Percentiles rank a stretch among this genome's conserved stretches.
Conservation (phyloP, 176 grass and related monocot species). For the Zoysia japonica region DNA sequence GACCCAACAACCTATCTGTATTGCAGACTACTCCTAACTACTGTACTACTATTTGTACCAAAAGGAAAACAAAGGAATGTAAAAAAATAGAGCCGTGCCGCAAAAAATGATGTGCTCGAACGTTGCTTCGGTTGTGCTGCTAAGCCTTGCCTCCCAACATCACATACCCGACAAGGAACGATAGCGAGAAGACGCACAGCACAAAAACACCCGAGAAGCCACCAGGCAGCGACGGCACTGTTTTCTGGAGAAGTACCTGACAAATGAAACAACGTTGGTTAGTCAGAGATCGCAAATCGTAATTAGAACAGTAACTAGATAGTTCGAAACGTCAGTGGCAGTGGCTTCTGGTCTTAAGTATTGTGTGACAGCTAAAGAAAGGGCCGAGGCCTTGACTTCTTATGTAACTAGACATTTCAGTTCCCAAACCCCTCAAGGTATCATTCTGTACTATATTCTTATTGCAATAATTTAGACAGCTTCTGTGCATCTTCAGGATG, state of each 20-base stretch:
- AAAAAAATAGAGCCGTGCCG: background rate
- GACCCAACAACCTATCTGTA: background rate
- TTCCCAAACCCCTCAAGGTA: background rate
- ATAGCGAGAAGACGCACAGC: slow-evolving; percentile 47
- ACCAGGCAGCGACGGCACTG: slow-evolving; percentile 5
- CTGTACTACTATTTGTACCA: slow-evolving; percentile 6
- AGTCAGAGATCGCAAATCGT: slow-evolving; percentile 24
- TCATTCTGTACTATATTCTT: background rate
- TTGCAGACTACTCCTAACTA: slow-evolving; percentile 8
- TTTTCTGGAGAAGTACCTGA: slow-evolving; percentile 51
- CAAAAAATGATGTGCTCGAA: background rate
- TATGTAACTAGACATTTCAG: background rate
- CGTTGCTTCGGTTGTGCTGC: background rate
- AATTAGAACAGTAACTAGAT: background rate
- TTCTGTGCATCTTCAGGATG: background rate
- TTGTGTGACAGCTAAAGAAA: background rate
- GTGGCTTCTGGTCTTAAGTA: background rate
- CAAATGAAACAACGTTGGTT: slow-evolving; percentile 14
- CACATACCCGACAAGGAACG: slow-evolving; percentile 55
- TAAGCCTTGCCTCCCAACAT: slow-evolving; percentile 41
- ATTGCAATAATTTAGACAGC: background rate
- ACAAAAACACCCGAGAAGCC: slow-evolving; percentile 59
- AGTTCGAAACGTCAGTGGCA: background rate
- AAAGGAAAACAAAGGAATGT: background rate
- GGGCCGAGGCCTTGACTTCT: background rate